A percentile compares a stretch with the other conserved stretches of the same genome.
Evolutionary conservation across 257 asterid genomes (phyloP).

Genomic region (Coffea canephora): DNA sequence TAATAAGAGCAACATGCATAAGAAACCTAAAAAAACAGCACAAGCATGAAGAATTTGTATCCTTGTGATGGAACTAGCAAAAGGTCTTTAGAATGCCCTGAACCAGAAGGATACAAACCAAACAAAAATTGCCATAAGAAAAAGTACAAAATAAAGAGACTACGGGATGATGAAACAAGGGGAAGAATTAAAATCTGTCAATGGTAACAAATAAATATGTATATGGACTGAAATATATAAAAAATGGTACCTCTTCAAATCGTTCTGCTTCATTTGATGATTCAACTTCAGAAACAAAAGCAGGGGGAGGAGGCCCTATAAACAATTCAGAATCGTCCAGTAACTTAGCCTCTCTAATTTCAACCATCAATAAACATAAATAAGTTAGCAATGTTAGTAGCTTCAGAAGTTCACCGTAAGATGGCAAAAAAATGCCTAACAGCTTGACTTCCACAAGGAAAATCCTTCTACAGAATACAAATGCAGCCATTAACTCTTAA

Average conservation of each 20-base stretch:
- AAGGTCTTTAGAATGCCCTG: too few species aligned
- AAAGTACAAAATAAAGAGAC: too few species aligned
- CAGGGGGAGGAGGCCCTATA: constrained; percentile 98
- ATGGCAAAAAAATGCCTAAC: background rate
- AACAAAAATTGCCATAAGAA: too few species aligned
- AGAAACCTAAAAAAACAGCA: too few species aligned
- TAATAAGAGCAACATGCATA: too few species aligned
- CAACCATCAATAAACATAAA: constrained; percentile 25
- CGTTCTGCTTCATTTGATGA: constrained; percentile 98
- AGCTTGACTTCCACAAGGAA: too few species aligned
- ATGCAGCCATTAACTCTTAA: background rate
- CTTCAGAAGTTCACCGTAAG: background rate
- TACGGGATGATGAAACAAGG: too few species aligned
- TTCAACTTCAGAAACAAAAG: constrained; percentile 79
- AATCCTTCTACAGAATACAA: background rate
- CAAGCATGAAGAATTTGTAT: too few species aligned
- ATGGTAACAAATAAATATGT: too few species aligned
- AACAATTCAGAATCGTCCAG: constrained; percentile 58
- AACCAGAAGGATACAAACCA: too few species aligned
- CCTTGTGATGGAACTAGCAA: too few species aligned
- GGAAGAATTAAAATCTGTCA: too few species aligned
- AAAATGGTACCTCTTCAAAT: constrained; percentile 76
- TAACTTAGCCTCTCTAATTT: constrained; percentile 75
- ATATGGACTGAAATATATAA: constrained; percentile 5
- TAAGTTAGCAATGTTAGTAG: background rate